Base-by-base conservation (phyloP, 768 basidiomycete genomes). In the Lentinula lateritia region DNA sequence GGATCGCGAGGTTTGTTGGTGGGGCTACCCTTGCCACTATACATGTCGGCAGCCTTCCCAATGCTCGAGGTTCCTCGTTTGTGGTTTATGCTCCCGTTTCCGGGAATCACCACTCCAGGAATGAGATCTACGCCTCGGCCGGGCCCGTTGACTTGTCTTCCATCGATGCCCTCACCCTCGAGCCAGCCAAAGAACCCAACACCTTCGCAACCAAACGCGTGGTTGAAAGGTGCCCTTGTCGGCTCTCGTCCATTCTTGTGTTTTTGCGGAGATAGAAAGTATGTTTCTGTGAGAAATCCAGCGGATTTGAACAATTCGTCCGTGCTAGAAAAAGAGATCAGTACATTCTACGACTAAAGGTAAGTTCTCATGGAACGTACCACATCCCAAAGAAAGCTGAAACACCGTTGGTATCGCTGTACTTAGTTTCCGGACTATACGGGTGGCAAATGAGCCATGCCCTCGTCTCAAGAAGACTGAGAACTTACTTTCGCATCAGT, bases 251-350 rank as follows among this genome's bases (percentile, higher is more conserved):
- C 78, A 38, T 71, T 71, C 34, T 72, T 71, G 10, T 73, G 74
- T 23, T 65, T 52, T n/a, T 67, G 64, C 2, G 76, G 72, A 52
- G 60, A 60, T 35, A 79, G 74, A 43, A 79, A 73, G 66, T 84
- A 85, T 12, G 85, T 80, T 67, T 92, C 90, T 0, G 90, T 87
- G 60, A 92, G 79, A 66, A 88, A 91, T 6, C 87, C 85, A 10
- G 88, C 83, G 0, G 89, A 80, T 72, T 92, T 92, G 75, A 85
- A 83, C 43, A 91, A 80, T 67, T 92, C 90, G 67, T 92, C 90
- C 6, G 87, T 80, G 64, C 90, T 92, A 32, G 12, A 32, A 41
- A 7, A 43, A 28, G 41, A 23, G 62, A 10, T 52, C 15, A 23
- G 39, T 39, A 6, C 41, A 38, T 62, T 57, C 18, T 34, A 18